Base-by-base conservation (phyloP, 2,329 filamentous ascomycete genomes). In the Aspergillus sojae region DNA sequence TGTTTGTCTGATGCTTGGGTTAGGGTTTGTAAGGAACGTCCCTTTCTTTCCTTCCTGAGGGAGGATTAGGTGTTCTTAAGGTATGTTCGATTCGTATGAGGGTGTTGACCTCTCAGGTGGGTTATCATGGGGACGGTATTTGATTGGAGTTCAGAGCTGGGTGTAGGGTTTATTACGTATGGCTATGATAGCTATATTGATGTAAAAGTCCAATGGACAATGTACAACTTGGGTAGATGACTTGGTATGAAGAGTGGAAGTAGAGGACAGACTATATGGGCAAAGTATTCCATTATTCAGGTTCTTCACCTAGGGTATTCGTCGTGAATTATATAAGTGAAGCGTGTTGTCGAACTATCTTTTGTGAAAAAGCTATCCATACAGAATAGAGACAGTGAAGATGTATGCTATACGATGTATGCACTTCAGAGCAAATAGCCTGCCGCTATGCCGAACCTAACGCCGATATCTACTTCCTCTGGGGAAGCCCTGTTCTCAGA, bases 391-490 rank as follows among this genome's bases (percentile, higher is more conserved):
- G 48, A 52, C 48, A 52, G 48, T 52, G 28, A 52, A 52, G 14
- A 32, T 28, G 26, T 50, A 50, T 28, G 46, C 26, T 32, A 32
- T 34, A 52, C 16, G 28, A 52, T 21, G 48, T 52, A 52, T 32
- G 7, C 46, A 50, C 46, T 30, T n/a, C 23, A 50, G 46, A 50
- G 26, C 46, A 50, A 26, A n/a, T 50, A 50, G 16, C 10, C 48
- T 52, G 48, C 28, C 48, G 48, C 48, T 52, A 52, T 52, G 48
- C 48, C 48, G 34, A 52, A 32, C 52, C 52, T 16, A 55, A 55
- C 52, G 52, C 52, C 52, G 12, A 56, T 46, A 26, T 55, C 32
- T 36, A 54, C 52, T 55, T 55, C 32, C 52, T 41, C 50, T n/a
- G 32, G 7, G 39, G 43, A 57, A 57, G 54, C 53, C 46, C 34